phyloP scores from a whole-genome alignment of 345 rosid genomes.

The Fremontodendron californicum region DNA sequence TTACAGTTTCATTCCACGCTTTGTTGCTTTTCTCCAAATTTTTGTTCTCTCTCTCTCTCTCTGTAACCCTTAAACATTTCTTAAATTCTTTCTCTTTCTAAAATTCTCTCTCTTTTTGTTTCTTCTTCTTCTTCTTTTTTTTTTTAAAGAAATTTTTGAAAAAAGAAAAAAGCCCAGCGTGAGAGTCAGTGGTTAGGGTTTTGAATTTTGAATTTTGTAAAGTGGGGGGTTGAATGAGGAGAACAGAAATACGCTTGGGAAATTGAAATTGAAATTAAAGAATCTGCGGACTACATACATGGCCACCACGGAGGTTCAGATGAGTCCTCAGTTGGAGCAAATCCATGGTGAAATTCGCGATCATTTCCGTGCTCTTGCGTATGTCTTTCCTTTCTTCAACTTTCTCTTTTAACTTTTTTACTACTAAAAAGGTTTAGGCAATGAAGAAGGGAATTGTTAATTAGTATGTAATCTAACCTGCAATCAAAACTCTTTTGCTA shows the following conservation, averaged over 20 bases:
- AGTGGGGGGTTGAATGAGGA: conserved; percentile 13
- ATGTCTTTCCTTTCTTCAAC: conserved; percentile 11
- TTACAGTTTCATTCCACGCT: neutral
- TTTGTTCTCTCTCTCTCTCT: neutral
- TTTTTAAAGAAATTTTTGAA: neutral
- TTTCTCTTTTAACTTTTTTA: neutral
- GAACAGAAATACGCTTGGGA: conserved; percentile 16
- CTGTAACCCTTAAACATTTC: neutral
- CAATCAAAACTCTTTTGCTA: neutral
- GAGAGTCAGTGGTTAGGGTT: neutral
- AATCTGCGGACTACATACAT: conserved; percentile 33
- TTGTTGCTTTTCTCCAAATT: neutral
- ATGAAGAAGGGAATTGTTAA: neutral
- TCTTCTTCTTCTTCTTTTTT: neutral
- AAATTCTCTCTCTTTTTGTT: neutral
- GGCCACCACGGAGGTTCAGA: conserved; percentile 63
- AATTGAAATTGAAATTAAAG: conserved; percentile 20
- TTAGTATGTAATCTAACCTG: neutral
- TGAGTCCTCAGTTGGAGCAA: conserved; percentile 93
- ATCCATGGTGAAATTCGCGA: conserved; percentile 96
- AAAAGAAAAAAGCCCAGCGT: neutral
- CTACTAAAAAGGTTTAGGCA: no score
- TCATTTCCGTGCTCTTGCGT: conserved; percentile 89
- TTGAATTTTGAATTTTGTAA: conserved; percentile 10
- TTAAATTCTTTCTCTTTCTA: neutral